Percentiles rank a stretch among this genome's conserved stretches.
Evolutionary conservation across 306 rosid species (phyloP).

Genomic region (Glycine latifolia): DNA sequence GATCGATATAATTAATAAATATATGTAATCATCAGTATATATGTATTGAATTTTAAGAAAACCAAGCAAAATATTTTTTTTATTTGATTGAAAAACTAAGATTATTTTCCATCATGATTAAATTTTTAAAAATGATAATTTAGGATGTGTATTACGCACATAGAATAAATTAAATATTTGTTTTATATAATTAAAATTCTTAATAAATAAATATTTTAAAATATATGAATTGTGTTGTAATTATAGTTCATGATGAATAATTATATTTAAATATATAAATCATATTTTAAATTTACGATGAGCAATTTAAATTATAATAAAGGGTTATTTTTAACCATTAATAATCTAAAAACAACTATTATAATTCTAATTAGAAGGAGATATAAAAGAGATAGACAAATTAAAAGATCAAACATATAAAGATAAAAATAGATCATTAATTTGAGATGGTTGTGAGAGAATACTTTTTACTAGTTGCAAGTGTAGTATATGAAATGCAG

Average conservation of each 20-base stretch:
- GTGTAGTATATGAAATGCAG: not conserved
- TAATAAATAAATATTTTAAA: too few species aligned
- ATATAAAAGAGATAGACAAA: not conserved
- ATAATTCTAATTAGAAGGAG: not conserved
- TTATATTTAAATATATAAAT: not conserved
- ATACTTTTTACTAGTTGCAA: not conserved
- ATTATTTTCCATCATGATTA: not conserved
- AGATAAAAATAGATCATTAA: not conserved
- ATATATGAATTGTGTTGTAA: too few species aligned
- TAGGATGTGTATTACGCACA: not conserved
- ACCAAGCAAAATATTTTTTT: not conserved
- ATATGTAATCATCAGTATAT: not conserved
- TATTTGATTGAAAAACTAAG: not conserved
- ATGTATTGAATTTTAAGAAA: not conserved
- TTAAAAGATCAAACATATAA: not conserved
- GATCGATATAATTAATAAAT: not conserved
- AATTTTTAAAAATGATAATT: not conserved
- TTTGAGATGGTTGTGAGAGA: not conserved
- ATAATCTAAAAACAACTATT: not conserved
- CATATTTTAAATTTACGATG: not conserved
- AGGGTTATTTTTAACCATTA: not conserved
- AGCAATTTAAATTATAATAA: not conserved
- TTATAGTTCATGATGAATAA: too few species aligned
- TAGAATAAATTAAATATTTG: not conserved
- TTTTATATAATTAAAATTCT: not conserved